Evolutionary conservation across 805 yeast genomes (phyloP), one percentile per base, ranked within the genome.

Genomic region (Barnettozyma salicaria): DNA sequence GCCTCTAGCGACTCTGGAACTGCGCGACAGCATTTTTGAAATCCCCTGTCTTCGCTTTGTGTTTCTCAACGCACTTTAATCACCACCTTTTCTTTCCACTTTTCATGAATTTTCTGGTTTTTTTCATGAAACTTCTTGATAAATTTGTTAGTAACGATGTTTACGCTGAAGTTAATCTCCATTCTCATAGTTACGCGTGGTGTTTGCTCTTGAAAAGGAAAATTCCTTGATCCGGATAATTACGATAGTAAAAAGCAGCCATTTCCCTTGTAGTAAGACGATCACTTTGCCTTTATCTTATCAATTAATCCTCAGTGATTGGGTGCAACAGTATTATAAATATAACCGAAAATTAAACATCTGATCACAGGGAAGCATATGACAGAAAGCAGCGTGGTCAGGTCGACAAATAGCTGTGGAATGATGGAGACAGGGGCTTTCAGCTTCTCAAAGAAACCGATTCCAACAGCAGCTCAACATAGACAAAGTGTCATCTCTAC

Each of bases 391-490:
- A n/a, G n/a, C n/a, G n/a, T n/a, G n/a, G n/a, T n/a, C n/a, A n/a
- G n/a, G n/a, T n/a, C n/a, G n/a, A 8, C 18, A 12, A 27, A 19
- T 25, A 6, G n/a, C 22, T 28, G 24, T 18, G 6, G 5, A 13
- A 6, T 7, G 10, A 41, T 43, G 47, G 42, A 36, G n/a, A 43
- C 48, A 12, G 48, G 45, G 17, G 42, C 39, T 32, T 49, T 52
- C 39, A 44, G 49, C 33, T 50, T 52, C 47, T 44, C 52, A 14
- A 53, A 53, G 51, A 53, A 42, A 43, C 55, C 58, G 21, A 42
- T 51, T 14, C 18, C 35, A 11, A 13, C 28, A 4, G 35, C 40
- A 10, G 4, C 23, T n/a, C 22, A 23, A 2, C 37, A 36, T 19
- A 33, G 56, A 16, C 45, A 27, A 8, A 40, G 48, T 4, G 55